Evolutionary conservation across 805 yeast genomes (phyloP), one percentile per base, ranked within the genome.

Genomic region (Kluyveromyces lactis): DNA sequence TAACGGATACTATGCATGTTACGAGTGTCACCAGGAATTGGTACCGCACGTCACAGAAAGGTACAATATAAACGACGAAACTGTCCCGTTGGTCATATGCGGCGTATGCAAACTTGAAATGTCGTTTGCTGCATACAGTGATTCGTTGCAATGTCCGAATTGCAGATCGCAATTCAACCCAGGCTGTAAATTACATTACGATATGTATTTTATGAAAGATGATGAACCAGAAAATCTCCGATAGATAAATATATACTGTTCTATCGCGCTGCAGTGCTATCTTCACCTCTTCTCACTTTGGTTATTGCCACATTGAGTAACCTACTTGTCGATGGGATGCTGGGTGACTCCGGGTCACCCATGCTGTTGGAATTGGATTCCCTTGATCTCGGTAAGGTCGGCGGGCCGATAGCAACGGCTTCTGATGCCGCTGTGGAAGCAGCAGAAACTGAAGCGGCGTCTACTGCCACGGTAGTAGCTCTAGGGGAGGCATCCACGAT

Each of bases 181-280:
- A 2, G 55, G 51, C 17, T 61, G 66, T 33, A 53, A 49, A 39
- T 28, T 52, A 13, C 66, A 61, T 43, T 60, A 61, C 36, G 38
- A 48, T 42, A 19, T 48, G 32, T 60, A 60, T 40, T 60, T 60
- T 31, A 21, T 21, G 9, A 21, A 21, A 21, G 24, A 6, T 21
- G 24, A 21, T 6, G 24, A 6, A 9, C 24, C 48, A 49, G 9
- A 28, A 27, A 24, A 18, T 13, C 15, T 15, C 15, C n/a, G n/a
- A n/a, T n/a, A n/a, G n/a, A n/a, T n/a, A n/a, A n/a, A n/a, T n/a
- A n/a, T n/a, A n/a, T n/a, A n/a, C n/a, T n/a, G n/a, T n/a, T 21
- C 24, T 21, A 21, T 9, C 9, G 8, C 24, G 24, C 24, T 21
- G 6, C 24, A 6, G 24, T 9, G 9, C 24, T 9, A 9, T 21